Evolutionary conservation across 2,329 filamentous ascomycete species (phyloP).

Genomic region (Albophoma yamanashiensis): DNA sequence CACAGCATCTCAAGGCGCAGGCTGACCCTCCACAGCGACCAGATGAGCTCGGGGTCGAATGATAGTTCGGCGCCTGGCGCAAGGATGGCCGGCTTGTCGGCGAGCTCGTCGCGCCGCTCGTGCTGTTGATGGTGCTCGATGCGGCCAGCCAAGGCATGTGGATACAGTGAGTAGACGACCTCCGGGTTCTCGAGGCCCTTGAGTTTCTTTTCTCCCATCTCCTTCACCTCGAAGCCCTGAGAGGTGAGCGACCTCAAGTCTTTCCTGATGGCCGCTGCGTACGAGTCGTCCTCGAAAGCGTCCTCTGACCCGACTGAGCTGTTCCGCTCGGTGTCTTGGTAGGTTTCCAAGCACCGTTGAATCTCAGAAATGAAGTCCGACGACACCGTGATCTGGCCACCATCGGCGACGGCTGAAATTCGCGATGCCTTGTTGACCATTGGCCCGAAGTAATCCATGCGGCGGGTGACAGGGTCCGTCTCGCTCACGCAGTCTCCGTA

Average conservation of each 20-base stretch:
- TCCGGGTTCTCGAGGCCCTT: constrained; percentile 98
- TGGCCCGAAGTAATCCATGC: constrained; percentile 98
- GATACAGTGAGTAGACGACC: constrained; percentile 90
- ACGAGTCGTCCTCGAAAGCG: constrained; percentile 59
- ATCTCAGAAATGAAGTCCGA: constrained; percentile 97
- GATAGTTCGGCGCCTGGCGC: constrained; percentile 54
- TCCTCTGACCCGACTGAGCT: constrained; percentile 59
- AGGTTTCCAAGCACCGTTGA: constrained; percentile 78
- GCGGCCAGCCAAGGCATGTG: constrained; percentile 74
- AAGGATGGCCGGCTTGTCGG: constrained; percentile 50
- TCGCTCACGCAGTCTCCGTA: constrained; percentile 93
- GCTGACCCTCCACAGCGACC: constrained; percentile 82
- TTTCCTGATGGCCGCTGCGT: constrained; percentile 68
- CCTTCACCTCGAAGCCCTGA: constrained; percentile 93
- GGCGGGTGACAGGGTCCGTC: constrained; percentile 87
- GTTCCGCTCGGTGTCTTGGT: constrained; percentile 70
- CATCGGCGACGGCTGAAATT: constrained; percentile 89
- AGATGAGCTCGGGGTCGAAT: constrained; percentile 77
- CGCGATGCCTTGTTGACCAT: constrained; percentile 98
- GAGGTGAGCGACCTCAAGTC: constrained; percentile 80
- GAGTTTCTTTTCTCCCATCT: constrained; percentile 86
- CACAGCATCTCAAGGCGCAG: constrained; percentile 89
- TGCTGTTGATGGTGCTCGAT: constrained; percentile 55
- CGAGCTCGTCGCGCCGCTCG: constrained; percentile 30
- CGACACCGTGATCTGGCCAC: constrained; percentile 92